Conservation (phyloP, 2,329 filamentous ascomycete genomes). For the Cryphonectria naterciae region DNA sequence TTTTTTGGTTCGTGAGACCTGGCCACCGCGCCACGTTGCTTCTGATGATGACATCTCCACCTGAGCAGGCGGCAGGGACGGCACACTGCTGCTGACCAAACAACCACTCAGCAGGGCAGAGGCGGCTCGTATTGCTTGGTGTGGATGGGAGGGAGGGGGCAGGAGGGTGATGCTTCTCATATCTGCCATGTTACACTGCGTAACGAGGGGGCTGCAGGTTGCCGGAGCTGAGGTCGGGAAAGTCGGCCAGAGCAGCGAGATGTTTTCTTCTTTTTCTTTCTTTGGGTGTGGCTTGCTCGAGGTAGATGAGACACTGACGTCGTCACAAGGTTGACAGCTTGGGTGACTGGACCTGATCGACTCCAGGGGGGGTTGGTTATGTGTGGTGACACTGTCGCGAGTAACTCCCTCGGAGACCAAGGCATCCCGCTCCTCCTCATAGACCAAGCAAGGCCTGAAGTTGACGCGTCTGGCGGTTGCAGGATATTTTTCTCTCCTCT, state of each 20-base stretch:
- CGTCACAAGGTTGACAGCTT: constrained; percentile 17
- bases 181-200: constrained; percentile 2
- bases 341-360: constrained; percentile 6
- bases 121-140: not conserved
- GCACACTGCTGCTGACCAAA: constrained; percentile 19
- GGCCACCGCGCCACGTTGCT: constrained; percentile 4
- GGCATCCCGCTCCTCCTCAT: not conserved
- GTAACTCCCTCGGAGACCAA: not conserved
- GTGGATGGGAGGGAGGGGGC: no score
- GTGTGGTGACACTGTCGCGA: constrained; percentile 1
- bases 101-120: constrained; percentile 6
- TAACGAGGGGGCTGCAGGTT: not conserved
- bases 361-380: not conserved
- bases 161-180: constrained; percentile 15
- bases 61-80: not conserved
- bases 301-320: constrained; percentile 27
- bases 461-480: constrained; percentile 6
- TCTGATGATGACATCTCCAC: constrained; percentile 12
- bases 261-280: not conserved
- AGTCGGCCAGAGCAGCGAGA: constrained; percentile 10
- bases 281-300: constrained; percentile 28
- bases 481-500: not conserved
- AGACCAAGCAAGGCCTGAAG: not conserved
- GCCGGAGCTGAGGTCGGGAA: constrained; percentile 17
- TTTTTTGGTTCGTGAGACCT: not conserved